phyloP scores from a whole-genome alignment of 345 rosid species.

The Passiflora organensis region DNA sequence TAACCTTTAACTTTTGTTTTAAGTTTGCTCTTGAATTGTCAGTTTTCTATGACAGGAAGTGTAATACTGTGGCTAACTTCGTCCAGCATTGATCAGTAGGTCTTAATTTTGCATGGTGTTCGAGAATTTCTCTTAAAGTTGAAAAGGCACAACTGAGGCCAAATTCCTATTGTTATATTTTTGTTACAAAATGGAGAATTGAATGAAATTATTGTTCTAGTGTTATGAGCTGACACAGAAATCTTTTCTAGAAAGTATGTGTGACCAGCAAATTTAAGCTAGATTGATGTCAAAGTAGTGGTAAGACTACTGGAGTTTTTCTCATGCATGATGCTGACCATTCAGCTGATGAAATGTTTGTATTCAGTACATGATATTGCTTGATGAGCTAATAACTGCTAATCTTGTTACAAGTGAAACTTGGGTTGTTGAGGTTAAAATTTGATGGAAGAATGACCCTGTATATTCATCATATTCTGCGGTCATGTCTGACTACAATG shows the following conservation, averaged over 20 bases:
- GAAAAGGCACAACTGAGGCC: neutral
- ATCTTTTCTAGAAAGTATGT: constrained; percentile 1
- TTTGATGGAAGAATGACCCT: too few species aligned
- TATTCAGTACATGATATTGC: neutral
- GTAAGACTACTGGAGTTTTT: constrained; percentile 9
- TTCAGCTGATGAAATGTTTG: constrained; percentile 1
- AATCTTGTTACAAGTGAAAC: too few species aligned
- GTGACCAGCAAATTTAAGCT: neutral
- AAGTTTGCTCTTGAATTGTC: constrained; percentile 34
- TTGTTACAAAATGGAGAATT: neutral
- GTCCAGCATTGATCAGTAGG: constrained; percentile 19
- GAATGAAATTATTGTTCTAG: neutral
- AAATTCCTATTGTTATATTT: neutral
- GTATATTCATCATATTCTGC: neutral
- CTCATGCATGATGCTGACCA: neutral
- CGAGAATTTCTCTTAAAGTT: constrained; percentile 7
- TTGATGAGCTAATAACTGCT: too few species aligned
- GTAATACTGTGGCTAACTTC: constrained; percentile 37
- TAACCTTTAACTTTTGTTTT: constrained; percentile 48
- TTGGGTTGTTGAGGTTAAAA: too few species aligned
- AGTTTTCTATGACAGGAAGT: constrained; percentile 39
- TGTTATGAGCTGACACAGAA: constrained; percentile 2
- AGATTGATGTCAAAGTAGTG: neutral
- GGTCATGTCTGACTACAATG: constrained; percentile 4
- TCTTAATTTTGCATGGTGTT: constrained; percentile 21